Conservation (phyloP, 352 stramenopile species). For the Pythium inflatum region DNA sequence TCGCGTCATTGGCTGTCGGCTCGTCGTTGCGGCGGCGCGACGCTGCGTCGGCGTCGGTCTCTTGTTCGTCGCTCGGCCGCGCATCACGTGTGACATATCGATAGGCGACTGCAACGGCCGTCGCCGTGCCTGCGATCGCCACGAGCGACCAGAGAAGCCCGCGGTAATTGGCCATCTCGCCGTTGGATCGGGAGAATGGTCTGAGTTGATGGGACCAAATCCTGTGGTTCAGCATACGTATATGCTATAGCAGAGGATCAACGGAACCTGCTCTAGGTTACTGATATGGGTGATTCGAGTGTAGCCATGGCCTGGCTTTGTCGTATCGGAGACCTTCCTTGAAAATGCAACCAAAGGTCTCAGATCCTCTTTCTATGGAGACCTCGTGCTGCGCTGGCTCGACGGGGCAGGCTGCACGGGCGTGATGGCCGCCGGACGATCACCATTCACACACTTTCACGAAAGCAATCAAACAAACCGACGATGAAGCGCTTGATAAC, state of each 20-base stretch:
- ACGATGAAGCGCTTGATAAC: background rate
- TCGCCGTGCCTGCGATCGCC: conserved; percentile 70
- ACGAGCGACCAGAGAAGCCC: conserved; percentile 70
- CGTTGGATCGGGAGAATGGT: conserved; percentile 8
- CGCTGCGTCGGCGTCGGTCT: conserved; percentile 9
- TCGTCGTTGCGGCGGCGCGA: conserved; percentile 16
- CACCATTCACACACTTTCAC: background rate
- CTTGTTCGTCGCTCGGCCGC: conserved; percentile 31
- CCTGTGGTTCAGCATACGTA: background rate
- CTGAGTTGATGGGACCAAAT: background rate
- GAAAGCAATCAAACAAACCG: background rate
- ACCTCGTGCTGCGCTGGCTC: no score
- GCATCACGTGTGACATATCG: conserved; percentile 58
- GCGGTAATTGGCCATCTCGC: conserved; percentile 46
- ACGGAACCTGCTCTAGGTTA: background rate
- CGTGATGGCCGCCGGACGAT: no score
- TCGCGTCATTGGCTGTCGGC: background rate
- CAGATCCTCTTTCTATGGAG: no score
- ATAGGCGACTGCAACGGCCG: conserved; percentile 60
- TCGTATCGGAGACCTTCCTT: no score
- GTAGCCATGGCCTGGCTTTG: conserved; percentile 18
- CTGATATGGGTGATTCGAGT: background rate
- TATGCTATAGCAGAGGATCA: conserved; percentile 6
- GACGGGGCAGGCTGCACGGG: no score
- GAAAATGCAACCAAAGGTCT: no score